Percentiles rank a stretch among this genome's conserved stretches.
These are phyloP conservation scores for Ceratobasidium sp. DNA, from an alignment of 1,284 basidiomycete species.

Conservation along the genomic window DNA sequence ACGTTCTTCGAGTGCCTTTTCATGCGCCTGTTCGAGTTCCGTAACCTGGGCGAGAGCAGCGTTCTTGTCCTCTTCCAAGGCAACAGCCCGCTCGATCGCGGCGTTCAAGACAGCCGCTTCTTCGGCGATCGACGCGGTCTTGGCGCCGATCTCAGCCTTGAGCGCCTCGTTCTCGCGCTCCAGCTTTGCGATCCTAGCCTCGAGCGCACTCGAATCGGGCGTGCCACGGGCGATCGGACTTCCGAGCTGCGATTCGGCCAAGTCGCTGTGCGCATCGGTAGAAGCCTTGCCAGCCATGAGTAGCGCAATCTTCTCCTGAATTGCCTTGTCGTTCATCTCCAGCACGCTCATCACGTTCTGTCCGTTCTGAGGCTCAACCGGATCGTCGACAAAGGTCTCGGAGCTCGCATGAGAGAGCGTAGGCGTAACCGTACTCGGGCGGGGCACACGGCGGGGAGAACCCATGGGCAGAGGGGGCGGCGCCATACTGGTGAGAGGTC, in stretches of 20 bases:
- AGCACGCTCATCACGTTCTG: conserved; percentile 56
- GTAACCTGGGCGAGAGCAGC: conserved; percentile 61
- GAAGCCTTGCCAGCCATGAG: conserved; percentile 59
- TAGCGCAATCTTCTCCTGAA: conserved; percentile 69
- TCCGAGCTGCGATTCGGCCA: not conserved
- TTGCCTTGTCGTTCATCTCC: conserved; percentile 60
- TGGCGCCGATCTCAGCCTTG: conserved; percentile 52
- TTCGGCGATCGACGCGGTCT: conserved; percentile 47
- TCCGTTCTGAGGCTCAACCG: conserved; percentile 47
- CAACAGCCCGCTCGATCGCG: conserved; percentile 44
- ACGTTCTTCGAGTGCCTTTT: conserved; percentile 67
- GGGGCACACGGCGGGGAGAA: conserved; percentile 46
- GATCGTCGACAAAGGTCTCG: conserved; percentile 47
- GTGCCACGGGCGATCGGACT: conserved; percentile 24
- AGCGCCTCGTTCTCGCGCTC: conserved; percentile 56
- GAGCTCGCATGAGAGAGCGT: conserved; percentile 51
- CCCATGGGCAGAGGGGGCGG: conserved; percentile 73
- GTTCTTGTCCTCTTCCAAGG: conserved; percentile 66
- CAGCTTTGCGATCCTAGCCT: conserved; percentile 52
- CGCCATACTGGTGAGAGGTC: conserved; percentile 78
- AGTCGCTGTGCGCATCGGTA: conserved; percentile 52
- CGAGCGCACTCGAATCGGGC: conserved; percentile 26
- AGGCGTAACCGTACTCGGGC: conserved; percentile 52
- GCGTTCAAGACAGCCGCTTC: conserved; percentile 49
- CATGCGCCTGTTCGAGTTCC: conserved; percentile 65